These are phyloP conservation scores for Paraphaeosphaeria sporulosa DNA, from an alignment of 2,329 filamentous ascomycete species.

Conservation along the genomic window DNA sequence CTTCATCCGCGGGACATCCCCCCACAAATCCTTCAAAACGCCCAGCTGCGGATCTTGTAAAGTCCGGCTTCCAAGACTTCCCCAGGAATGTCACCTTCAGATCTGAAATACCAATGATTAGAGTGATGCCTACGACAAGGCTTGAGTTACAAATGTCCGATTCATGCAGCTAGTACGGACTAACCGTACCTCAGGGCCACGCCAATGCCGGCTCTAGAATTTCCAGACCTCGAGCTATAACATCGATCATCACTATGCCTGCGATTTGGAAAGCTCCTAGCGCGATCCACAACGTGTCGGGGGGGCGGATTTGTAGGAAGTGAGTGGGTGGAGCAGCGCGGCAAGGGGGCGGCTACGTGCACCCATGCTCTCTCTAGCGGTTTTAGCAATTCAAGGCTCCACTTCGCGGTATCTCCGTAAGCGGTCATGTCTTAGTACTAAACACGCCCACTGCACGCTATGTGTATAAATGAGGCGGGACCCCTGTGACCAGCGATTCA, in stretches of 20 bases:
- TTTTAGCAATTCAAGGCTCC: conserved; percentile 1
- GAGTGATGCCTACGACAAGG: not conserved
- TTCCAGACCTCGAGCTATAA: not conserved
- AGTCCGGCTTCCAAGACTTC: not conserved
- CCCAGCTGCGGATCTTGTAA: not conserved
- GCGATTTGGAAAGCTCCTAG: conserved; percentile 4
- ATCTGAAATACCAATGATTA: not conserved
- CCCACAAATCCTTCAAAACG: conserved; percentile 1
- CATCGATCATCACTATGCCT: not conserved
- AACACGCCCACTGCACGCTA: not conserved
- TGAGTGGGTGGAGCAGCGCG: conserved; percentile 2
- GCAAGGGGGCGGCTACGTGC: not conserved
- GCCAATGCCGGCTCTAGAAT: not conserved
- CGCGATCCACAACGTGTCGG: not conserved
- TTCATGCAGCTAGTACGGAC: not conserved
- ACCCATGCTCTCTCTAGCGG: not conserved
- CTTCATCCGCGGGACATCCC: not conserved
- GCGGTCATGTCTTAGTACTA: not conserved
- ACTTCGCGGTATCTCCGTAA: not conserved
- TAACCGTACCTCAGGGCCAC: not conserved
- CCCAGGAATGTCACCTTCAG: not conserved
- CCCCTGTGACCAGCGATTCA: not conserved
- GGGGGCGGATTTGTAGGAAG: not conserved
- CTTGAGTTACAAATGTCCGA: not conserved
- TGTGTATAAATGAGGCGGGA: not conserved